These are phyloP conservation scores for Komagataella populi DNA, from an alignment of 805 yeast genomes.

Conservation along the genomic window DNA sequence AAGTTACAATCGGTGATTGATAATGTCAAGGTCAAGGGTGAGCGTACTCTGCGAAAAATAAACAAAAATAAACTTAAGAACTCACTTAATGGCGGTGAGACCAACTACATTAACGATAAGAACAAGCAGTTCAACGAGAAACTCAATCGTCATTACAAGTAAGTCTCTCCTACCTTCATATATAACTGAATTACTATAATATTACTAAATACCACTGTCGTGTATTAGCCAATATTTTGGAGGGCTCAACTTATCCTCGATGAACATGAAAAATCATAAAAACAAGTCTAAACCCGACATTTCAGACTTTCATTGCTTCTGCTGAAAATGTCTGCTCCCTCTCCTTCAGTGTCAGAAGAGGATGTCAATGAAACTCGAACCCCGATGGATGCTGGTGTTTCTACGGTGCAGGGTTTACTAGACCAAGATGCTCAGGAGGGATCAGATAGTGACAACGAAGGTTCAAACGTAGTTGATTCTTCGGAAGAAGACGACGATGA, in stretches of 20 bases:
- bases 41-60: background rate
- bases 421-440: slow-evolving; percentile 17
- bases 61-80: background rate
- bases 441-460: slow-evolving; percentile 25
- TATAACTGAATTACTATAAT: slow-evolving; percentile 14
- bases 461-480: slow-evolving; percentile 37
- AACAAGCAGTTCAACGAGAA: slow-evolving; percentile 66
- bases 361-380: background rate
- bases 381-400: background rate
- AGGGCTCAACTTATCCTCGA: background rate
- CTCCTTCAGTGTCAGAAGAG: background rate
- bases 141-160: slow-evolving; percentile 38
- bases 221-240: background rate
- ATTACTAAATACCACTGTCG: background rate
- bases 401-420: background rate
- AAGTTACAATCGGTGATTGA: background rate
- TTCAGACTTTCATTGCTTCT: background rate
- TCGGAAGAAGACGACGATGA: slow-evolving; percentile 82
- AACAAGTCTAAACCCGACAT: background rate
- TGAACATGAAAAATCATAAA: background rate
- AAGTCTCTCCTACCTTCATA: background rate
- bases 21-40: background rate
- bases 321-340: background rate
- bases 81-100: slow-evolving; percentile 15
- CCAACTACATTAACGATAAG: slow-evolving; percentile 49